Evolutionary conservation across 768 basidiomycete species (phyloP).

Genomic region (Amanita rubescens): DNA sequence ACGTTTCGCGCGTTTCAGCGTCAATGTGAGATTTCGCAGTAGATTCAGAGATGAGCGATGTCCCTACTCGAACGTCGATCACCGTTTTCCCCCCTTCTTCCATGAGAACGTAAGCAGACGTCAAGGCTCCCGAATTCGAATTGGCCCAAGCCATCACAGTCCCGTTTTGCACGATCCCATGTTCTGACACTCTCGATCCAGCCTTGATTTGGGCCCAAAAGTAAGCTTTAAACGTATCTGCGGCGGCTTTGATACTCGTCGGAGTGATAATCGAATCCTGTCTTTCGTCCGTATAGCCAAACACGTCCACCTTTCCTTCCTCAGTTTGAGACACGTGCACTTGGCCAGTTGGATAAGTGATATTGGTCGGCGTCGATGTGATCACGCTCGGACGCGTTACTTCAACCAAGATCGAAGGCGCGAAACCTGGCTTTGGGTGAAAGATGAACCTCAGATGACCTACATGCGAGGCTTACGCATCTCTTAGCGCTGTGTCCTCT

Average conservation of each 20-base stretch:
- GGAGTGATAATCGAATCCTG: slow-evolving; percentile 69
- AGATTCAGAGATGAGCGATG: slow-evolving; percentile 67
- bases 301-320: slow-evolving; percentile 32
- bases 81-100: slow-evolving; percentile 7
- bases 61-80: slow-evolving; percentile 55
- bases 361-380: slow-evolving; percentile 39
- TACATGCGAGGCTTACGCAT: slow-evolving; percentile 55
- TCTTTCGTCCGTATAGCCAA: slow-evolving; percentile 58
- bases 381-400: slow-evolving; percentile 56
- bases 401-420: slow-evolving; percentile 60
- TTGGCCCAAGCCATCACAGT: slow-evolving; percentile 23
- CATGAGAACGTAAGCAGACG: slow-evolving; percentile 49
- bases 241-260: slow-evolving; percentile 27
- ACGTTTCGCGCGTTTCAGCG: slow-evolving; percentile 22
- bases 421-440: slow-evolving; percentile 16
- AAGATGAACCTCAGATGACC: slow-evolving; percentile 72
- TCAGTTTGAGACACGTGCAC: no score
- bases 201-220: slow-evolving; percentile 53
- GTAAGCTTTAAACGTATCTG: slow-evolving; percentile 43
- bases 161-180: slow-evolving; percentile 43
- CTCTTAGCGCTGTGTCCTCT: neutral
- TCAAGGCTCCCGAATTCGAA: slow-evolving; percentile 31
- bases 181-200: slow-evolving; percentile 9
- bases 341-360: slow-evolving; percentile 47
- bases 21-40: slow-evolving; percentile 52